Evolutionary conservation across 352 stramenopile genomes (phyloP).

Genomic region (Globisporangium splendens): DNA sequence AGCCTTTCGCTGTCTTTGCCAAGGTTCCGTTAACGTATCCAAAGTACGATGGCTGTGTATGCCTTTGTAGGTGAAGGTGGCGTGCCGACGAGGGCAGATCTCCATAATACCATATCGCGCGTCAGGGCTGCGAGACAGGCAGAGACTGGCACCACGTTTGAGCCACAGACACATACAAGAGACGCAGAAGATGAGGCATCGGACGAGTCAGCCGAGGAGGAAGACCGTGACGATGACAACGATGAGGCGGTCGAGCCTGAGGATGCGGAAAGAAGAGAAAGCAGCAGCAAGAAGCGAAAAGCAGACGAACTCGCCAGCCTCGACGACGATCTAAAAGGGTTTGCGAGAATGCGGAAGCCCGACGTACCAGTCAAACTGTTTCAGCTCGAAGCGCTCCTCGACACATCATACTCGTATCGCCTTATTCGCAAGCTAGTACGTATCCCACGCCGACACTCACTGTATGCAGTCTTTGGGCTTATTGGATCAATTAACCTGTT

Average conservation of each 20-base stretch:
- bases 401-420: slow-evolving; percentile 6
- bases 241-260: neutral
- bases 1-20: too few species aligned
- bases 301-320: neutral
- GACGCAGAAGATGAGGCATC: too few species aligned
- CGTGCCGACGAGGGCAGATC: neutral
- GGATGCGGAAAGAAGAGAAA: neutral
- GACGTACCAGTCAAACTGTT: neutral
- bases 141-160: too few species aligned
- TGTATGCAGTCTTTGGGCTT: neutral
- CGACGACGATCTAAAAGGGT: neutral
- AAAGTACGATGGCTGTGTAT: too few species aligned
- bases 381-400: neutral
- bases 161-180: too few species aligned
- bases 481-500: neutral
- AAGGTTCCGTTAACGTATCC: too few species aligned
- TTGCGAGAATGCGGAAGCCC: neutral
- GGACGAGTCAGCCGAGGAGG: neutral
- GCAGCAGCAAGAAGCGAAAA: neutral
- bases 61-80: too few species aligned
- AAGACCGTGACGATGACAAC: neutral
- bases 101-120: slow-evolving; percentile 1
- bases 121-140: neutral
- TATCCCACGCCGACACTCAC: too few species aligned
- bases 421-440: neutral